Evolutionary conservation across 352 stramenopile genomes (phyloP), one percentile per base, ranked within the genome.

Genomic region (Phytophthora crassamura): DNA sequence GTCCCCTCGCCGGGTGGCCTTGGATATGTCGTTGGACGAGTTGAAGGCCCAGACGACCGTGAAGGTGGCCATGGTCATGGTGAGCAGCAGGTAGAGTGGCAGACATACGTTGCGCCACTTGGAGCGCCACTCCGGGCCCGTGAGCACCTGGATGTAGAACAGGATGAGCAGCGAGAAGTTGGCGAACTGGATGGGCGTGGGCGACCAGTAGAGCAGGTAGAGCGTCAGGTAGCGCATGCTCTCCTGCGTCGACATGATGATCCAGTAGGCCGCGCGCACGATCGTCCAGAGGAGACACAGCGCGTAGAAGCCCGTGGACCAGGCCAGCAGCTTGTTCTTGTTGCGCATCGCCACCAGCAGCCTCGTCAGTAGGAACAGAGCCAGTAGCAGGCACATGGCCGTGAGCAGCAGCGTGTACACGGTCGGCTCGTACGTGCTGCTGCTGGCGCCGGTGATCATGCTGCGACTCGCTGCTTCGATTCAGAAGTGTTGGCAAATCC

Each of bases 111-210:
- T 87, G 53, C 87, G 84, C 84, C 84, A 95, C 42, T 72, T 78
- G 42, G 75, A 72, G 46, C 78, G 75, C 87, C 87, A 95, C 51
- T 84, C 75, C 46, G 82, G 79, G 20, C 85, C 87, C 33, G 87
- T 93, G 62, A 95, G 76, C 33, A 95, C 87, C 72, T 95, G 87
- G 40, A 95, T 93, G 77, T 95, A 95, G 62, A 95, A 95, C 32
- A 95, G 84, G 39, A 95, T 81, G 32, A 95, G 80, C 42, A 95
- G 77, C 64, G 87, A 93, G 57, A 95, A 95, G 67, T 93, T 95
- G 80, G 87, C 87, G 67, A 95, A 95, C 72, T 95, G 87, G 69
- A 95, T 90, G 32, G 87, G 85, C 42, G 85, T 95, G 3, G 87
- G 87, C 34, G 89, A 80, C 87, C 87, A 95, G 74, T 95, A 95